Conservation (phyloP, 1,284 basidiomycete species). For the Mycosarcoma maydis region DNA sequence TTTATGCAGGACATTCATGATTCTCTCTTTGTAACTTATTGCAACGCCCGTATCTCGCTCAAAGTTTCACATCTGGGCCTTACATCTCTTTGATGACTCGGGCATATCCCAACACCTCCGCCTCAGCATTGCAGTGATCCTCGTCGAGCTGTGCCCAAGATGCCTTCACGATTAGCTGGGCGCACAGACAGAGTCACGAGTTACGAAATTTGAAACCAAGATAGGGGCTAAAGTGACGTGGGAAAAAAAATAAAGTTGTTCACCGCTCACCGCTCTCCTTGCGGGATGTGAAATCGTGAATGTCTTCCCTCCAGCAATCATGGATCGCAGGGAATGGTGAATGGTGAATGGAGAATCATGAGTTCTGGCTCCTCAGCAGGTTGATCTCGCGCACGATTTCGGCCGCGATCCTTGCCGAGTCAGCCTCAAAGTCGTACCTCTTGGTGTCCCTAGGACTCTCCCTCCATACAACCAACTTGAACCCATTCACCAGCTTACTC, state of each 20-base stretch:
- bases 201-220: constrained; percentile 13
- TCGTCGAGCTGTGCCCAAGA: too few species aligned
- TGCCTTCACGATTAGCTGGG: too few species aligned
- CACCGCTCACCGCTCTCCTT: too few species aligned
- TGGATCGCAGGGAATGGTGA: too few species aligned
- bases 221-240: constrained; percentile 19
- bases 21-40: too few species aligned
- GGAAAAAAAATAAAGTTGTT: not conserved
- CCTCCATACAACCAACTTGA: constrained; percentile 82
- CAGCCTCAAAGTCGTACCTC: constrained; percentile 97
- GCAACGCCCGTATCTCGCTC: too few species aligned
- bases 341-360: too few species aligned
- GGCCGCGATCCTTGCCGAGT: constrained; percentile 82
- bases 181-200: too few species aligned
- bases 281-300: too few species aligned
- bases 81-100: not conserved
- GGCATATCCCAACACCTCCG: too few species aligned
- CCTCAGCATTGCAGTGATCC: constrained; percentile 6
- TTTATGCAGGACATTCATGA: constrained; percentile 10
- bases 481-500: constrained; percentile 79
- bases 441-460: constrained; percentile 76
- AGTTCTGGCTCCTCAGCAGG: constrained; percentile 32
- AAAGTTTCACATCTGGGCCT: too few species aligned
- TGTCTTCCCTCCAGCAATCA: not conserved
- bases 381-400: constrained; percentile 67